phyloP scores from a whole-genome alignment of 441 rosid genomes.

The Erodium trifolium region DNA sequence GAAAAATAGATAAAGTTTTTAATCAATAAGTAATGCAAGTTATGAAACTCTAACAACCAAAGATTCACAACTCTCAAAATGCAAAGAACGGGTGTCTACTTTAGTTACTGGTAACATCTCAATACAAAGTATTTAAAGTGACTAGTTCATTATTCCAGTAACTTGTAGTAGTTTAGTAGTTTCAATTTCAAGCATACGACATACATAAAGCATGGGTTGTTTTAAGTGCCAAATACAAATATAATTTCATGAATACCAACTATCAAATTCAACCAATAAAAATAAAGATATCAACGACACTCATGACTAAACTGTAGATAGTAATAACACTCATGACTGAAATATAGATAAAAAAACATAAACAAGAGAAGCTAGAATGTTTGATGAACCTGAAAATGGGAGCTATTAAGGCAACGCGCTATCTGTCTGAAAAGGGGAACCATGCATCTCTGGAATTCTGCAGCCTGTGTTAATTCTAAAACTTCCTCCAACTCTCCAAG shows the following conservation, averaged over 20 bases:
- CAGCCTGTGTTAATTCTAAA: conserved; percentile 76
- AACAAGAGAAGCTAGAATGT: conserved; percentile 2
- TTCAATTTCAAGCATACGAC: not conserved
- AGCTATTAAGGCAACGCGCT: conserved; percentile 79
- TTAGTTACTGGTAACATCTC: not conserved
- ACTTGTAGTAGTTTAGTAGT: not conserved
- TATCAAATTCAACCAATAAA: not conserved
- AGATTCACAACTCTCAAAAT: not conserved
- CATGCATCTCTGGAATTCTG: conserved; percentile 83
- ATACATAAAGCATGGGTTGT: not conserved
- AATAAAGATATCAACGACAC: not conserved
- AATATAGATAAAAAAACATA: not conserved
- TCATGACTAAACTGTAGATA: no score
- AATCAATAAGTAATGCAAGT: not conserved
- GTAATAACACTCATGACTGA: not conserved
- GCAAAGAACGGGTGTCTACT: not conserved
- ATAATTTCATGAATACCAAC: not conserved
- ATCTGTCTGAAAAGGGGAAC: conserved; percentile 70
- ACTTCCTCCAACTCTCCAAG: conserved; percentile 95
- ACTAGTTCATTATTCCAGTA: not conserved
- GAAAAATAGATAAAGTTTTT: not conserved
- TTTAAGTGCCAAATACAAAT: not conserved
- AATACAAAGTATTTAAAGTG: not conserved
- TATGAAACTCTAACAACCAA: not conserved
- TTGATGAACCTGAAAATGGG: conserved; percentile 77